Evolutionary conservation across 805 yeast genomes (phyloP), one percentile per base, ranked within the genome.

Genomic region (Phaffomyces opuntiae): DNA sequence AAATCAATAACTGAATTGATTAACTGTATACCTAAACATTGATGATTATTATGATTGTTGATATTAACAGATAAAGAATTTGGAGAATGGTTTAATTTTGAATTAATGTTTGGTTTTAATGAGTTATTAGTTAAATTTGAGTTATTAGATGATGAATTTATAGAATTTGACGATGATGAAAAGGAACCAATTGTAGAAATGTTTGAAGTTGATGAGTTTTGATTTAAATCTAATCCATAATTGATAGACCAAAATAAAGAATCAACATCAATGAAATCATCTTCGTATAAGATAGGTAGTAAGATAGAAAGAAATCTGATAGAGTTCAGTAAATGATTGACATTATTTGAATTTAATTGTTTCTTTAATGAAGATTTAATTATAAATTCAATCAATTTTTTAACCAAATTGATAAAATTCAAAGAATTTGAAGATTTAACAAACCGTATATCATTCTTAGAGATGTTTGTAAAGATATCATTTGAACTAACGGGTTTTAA

Each of bases 281-380:
- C 58, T 62, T 89, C 96, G 55, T 75, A 85, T 7, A 83, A 57
- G 40, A 78, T 73, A 0, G 96, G 96, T 19, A 85, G 50, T 4
- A 85, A 44, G 49, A 78, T 75, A 3, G 87, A 77, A 36, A 90
- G 62, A 5, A 84, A 61, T 34, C 96, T 72, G 7, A 83, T 54
- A 54, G 87, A 80, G 48, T 79, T 82, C 40, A 84, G 63, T 11
- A 81, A 56, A 50, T 77, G 65, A n/a, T 16, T n/a, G 9, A 12
- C n/a, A 9, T 21, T 24, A 17, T 11, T 4, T 9, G 38, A n/a
- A 17, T 38, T 19, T 11, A 29, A 29, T 3, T 11, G 31, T 29
- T 29, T 29, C 31, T 29, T 29, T 12, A 29, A 29, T 11, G 31
- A 29, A 11, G 31, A 29, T 11, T 29, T 9, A 4, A 29, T 29